phyloP scores from a whole-genome alignment of 345 rosid species.

The Bretschneidera sinensis region DNA sequence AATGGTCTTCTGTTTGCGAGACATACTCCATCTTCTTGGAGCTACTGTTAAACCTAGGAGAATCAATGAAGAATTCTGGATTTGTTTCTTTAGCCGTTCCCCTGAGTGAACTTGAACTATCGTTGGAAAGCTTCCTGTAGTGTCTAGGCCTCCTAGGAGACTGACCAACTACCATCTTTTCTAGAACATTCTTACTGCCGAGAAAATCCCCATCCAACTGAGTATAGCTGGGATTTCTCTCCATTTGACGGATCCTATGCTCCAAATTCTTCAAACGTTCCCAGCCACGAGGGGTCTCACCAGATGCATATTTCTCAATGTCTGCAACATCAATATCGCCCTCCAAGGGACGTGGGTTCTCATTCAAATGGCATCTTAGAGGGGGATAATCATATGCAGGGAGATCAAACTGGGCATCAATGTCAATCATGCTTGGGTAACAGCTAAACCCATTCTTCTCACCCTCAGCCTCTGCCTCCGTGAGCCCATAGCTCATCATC shows the following conservation, averaged over 20 bases:
- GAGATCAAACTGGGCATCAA: constrained; percentile 43
- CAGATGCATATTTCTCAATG: constrained; percentile 66
- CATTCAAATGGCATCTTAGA: constrained; percentile 65
- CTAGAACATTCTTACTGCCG: constrained; percentile 42
- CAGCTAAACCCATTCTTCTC: constrained; percentile 39
- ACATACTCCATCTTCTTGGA: constrained; percentile 46
- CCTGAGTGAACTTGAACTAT: constrained; percentile 49
- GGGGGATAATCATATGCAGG: constrained; percentile 69
- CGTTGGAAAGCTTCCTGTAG: constrained; percentile 45
- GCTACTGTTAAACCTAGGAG: constrained; percentile 53
- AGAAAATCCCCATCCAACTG: constrained; percentile 44
- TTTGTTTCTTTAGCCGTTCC: constrained; percentile 42
- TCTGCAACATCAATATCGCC: constrained; percentile 56
- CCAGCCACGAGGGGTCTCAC: constrained; percentile 51
- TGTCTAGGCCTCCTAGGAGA: constrained; percentile 66
- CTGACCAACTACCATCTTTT: constrained; percentile 69
- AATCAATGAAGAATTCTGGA: constrained; percentile 40
- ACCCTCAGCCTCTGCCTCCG: constrained; percentile 64
- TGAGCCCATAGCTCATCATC: constrained; percentile 88
- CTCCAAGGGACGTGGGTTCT: constrained; percentile 43
- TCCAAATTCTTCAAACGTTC: constrained; percentile 72
- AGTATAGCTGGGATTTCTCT: constrained; percentile 50
- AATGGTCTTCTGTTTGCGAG: constrained; percentile 34
- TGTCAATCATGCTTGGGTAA: constrained; percentile 38
- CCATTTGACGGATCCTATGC: constrained; percentile 63